Conservation (phyloP, 257 asterid species). For the Solanum piurae region DNA sequence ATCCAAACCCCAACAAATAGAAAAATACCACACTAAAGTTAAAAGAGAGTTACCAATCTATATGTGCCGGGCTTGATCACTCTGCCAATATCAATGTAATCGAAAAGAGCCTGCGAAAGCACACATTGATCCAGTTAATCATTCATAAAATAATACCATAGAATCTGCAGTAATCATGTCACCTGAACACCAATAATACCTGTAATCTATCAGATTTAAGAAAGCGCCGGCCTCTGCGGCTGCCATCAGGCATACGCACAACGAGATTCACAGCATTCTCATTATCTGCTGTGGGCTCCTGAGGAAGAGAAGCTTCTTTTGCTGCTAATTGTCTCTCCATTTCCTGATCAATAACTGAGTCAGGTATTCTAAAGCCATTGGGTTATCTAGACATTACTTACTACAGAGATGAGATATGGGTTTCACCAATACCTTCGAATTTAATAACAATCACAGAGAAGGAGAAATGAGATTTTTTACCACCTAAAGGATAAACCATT, state of each 20-base stretch:
- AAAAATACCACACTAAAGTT: background rate
- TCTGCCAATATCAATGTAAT: constrained; percentile 82
- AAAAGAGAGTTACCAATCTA: constrained; percentile 57
- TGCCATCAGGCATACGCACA: constrained; percentile 95
- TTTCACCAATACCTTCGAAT: background rate
- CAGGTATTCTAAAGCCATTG: background rate
- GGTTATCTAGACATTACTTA: background rate
- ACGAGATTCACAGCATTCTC: constrained; percentile 85
- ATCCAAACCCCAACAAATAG: background rate
- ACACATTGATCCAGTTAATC: constrained; percentile 12
- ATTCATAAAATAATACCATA: background rate
- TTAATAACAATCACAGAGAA: background rate
- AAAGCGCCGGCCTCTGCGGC: constrained; percentile 88
- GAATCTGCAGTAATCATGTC: background rate
- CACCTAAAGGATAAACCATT: background rate
- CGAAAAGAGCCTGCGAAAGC: constrained; percentile 55
- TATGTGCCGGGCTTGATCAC: constrained; percentile 78
- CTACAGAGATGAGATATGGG: background rate
- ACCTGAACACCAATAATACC: constrained; percentile 27
- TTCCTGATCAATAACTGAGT: constrained; percentile 40
- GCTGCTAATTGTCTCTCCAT: constrained; percentile 76
- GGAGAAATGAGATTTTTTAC: background rate
- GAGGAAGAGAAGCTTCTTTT: constrained; percentile 90
- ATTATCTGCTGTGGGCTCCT: constrained; percentile 69
- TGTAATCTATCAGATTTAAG: constrained; percentile 79